phyloP scores from a whole-genome alignment of 768 basidiomycete species.

The Arthromyces matolae region DNA sequence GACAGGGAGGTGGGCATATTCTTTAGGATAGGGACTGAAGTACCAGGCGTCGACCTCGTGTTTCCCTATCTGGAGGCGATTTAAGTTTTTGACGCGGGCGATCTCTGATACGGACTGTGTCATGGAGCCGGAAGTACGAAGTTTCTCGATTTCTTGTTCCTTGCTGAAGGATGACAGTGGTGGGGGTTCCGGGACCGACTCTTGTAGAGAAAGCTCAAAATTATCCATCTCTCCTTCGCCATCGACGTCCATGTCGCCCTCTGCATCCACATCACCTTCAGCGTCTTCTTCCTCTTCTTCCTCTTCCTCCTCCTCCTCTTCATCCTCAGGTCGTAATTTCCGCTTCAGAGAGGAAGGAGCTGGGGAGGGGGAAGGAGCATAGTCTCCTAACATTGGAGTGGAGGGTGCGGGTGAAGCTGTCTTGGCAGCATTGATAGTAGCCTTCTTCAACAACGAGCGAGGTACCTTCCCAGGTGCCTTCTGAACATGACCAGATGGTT shows the following conservation, averaged over 20 bases:
- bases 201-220: conserved; percentile 57
- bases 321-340: conserved; percentile 62
- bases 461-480: conserved; percentile 65
- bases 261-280: conserved; percentile 52
- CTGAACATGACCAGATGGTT: conserved; percentile 39
- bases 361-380: conserved; percentile 54
- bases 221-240: conserved; percentile 73
- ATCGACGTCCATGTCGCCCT: conserved; percentile 72
- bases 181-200: conserved; percentile 47
- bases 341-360: conserved; percentile 58
- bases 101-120: conserved; percentile 98
- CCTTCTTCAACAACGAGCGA: conserved; percentile 64
- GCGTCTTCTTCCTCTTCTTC: conserved; percentile 55
- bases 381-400: conserved; percentile 23
- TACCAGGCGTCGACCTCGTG: conserved; percentile 99
- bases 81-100: conserved; percentile 96
- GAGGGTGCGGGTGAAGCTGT: conserved; percentile 45
- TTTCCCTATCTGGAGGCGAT: conserved; percentile 91
- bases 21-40: conserved; percentile 97
- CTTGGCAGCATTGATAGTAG: conserved; percentile 63
- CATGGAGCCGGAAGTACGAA: conserved; percentile 97
- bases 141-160: conserved; percentile 97
- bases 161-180: conserved; percentile 79
- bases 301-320: conserved; percentile 62
- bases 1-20: conserved; percentile 92